Percentiles rank a stretch among this genome's conserved stretches.
These are phyloP conservation scores for Strobilomyces confusus DNA, from an alignment of 768 basidiomycete species.

Conservation along the genomic window DNA sequence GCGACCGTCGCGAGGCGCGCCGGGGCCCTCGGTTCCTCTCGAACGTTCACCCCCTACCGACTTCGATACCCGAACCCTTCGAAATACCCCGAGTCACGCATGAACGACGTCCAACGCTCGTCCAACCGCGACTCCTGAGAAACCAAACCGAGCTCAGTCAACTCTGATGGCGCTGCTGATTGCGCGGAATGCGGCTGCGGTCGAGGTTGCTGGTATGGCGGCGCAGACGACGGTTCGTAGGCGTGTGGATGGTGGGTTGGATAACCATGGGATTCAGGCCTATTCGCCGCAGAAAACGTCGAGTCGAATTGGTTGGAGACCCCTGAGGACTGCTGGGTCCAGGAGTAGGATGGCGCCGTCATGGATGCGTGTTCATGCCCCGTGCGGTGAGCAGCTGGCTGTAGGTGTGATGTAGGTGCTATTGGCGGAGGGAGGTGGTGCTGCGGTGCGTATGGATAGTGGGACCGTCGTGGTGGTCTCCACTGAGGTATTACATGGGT, in stretches of 20 bases:
- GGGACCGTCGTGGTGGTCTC: conserved; percentile 27
- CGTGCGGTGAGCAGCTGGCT: background rate
- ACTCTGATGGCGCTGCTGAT: conserved; percentile 35
- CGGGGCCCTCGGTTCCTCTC: background rate
- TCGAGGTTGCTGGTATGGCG: conserved; percentile 2
- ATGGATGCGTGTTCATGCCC: conserved; percentile 16
- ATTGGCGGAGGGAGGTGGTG: conserved; percentile 6
- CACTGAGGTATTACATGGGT: conserved; percentile 19
- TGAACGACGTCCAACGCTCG: conserved; percentile 58
- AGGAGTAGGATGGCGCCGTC: conserved; percentile 14
- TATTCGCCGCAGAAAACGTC: conserved; percentile 9
- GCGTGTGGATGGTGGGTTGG: conserved; percentile 14
- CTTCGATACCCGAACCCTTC: conserved; percentile 31
- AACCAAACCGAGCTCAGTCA: conserved; percentile 60
- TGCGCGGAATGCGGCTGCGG: background rate
- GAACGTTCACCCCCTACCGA: conserved; percentile 9
- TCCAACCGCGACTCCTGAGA: conserved; percentile 51
- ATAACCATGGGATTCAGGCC: conserved; percentile 9
- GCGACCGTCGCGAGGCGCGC: background rate
- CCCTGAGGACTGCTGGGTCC: conserved; percentile 9
- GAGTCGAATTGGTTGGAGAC: conserved; percentile 5
- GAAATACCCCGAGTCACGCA: conserved; percentile 52
- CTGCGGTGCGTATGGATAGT: conserved; percentile 26
- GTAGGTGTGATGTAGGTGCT: too few relatives aligned
- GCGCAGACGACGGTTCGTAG: conserved; percentile 13